Base-by-base conservation (phyloP, 148 eudicot genomes). In the Amaranthus hypochondriacus region DNA sequence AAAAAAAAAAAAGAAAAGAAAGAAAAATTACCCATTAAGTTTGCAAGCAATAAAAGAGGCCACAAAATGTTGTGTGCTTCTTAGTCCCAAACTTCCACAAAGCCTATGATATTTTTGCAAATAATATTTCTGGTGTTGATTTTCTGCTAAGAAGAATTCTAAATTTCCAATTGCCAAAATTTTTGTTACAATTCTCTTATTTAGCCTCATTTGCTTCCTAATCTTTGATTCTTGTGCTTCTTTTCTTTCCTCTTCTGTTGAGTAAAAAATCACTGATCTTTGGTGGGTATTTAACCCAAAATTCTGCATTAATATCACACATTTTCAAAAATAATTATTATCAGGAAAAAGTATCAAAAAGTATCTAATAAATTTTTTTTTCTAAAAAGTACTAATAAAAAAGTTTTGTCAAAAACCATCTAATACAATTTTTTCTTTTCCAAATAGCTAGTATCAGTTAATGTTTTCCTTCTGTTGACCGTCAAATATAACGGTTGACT, bases 161-260 rank as follows among this genome's bases (percentile, higher is more conserved):
- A 62, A 73, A 10, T 78, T 65, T 44, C 64, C 53, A 52, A 28
- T 66, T 72, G 74, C 53, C 42, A 75, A n/a, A 54, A 71, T 75
- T 67, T 75, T 82, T 15, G 81, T 82, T 6, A 78, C 79, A 42
- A 82, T 82, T 68, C 81, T 82, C 68, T 70, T 75, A 56, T 82
- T 76, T 6, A 82, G 76, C 76, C 18, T 75, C 81, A 78, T 82
- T 77, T 78, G 84, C 77, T 75, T 77, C 75, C 74, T 72, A 66
- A 82, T 82, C 74, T 82, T 82, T 68, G 84, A 82, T 66, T 82
- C 42, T 54, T 71, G 81, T 12, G 84, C 84, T 68, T 60, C 47
- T 71, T 56, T 78, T 70, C 66, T 78, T 60, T 81, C 81, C 56
- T 78, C 81, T 39, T 64, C 81, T 57, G 69, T 71, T 52, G 70